These are phyloP conservation scores for Brassica balearica DNA, from an alignment of 441 rosid species.

Conservation along the genomic window DNA sequence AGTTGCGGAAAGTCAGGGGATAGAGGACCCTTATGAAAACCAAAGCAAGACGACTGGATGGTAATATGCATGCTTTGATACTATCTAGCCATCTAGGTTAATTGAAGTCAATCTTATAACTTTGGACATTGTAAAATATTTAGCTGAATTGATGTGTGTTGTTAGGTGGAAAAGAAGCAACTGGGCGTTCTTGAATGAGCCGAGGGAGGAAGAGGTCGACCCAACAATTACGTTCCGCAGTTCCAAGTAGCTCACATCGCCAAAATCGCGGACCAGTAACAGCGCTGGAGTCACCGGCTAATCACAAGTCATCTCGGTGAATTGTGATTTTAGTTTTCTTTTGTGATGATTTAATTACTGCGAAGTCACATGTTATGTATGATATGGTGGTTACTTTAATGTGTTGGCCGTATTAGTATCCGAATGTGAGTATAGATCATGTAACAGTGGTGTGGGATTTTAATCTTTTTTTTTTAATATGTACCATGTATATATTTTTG, in stretches of 20 bases:
- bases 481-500: neutral
- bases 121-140: neutral
- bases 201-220: conserved; percentile 61
- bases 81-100: neutral
- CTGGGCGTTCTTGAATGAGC: conserved; percentile 86
- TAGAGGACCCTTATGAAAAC: conserved; percentile 27
- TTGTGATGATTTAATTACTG: neutral
- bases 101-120: neutral
- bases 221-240: conserved; percentile 61
- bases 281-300: conserved; percentile 2
- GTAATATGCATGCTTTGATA: conserved; percentile 12
- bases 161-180: conserved; percentile 83
- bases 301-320: neutral
- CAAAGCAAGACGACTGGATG: conserved; percentile 42
- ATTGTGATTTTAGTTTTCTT: neutral
- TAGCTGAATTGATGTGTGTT: neutral
- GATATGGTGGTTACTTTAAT: neutral
- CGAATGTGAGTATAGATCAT: neutral
- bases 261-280: conserved; percentile 28
- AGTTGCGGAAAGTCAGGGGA: conserved; percentile 16
- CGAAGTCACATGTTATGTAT: neutral
- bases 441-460: neutral
- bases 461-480: neutral
- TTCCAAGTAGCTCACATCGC: conserved; percentile 57
- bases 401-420: neutral